Percentiles rank a stretch among this genome's conserved stretches.
These are phyloP conservation scores for Lipomyces starkeyi DNA, from an alignment of 805 yeast genomes.

Conservation along the genomic window DNA sequence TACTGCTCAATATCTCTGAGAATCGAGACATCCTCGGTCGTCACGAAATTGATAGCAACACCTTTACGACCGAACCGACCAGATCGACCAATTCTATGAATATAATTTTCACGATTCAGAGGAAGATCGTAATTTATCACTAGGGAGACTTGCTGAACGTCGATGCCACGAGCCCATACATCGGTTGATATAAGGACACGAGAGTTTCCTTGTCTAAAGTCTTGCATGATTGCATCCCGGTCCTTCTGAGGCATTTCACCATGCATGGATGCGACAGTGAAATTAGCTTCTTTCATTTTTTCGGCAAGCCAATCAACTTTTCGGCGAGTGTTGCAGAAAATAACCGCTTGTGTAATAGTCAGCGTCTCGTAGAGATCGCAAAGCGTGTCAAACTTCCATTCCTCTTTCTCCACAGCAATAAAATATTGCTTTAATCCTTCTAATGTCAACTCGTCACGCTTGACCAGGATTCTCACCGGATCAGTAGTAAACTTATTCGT, in stretches of 20 bases:
- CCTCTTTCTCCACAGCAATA: conserved; percentile 90
- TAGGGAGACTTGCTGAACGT: conserved; percentile 94
- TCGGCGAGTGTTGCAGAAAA: conserved; percentile 93
- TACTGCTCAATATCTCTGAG: conserved; percentile 87
- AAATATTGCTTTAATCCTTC: conserved; percentile 95
- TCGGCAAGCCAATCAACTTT: conserved; percentile 90
- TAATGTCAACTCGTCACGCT: conserved; percentile 91
- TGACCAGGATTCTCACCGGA: conserved; percentile 92
- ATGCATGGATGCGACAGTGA: conserved; percentile 93
- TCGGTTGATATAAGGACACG: conserved; percentile 93
- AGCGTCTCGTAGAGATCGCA: conserved; percentile 94
- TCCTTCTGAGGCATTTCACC: conserved; percentile 95
- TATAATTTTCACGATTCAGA: conserved; percentile 86
- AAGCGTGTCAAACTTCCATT: conserved; percentile 91
- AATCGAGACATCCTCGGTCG: conserved; percentile 73
- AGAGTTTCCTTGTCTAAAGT: conserved; percentile 92
- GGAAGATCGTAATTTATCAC: conserved; percentile 96
- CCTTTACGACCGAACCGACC: conserved; percentile 99
- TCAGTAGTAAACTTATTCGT: conserved; percentile 93
- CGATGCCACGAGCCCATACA: conserved; percentile 97
- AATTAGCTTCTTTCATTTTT: conserved; percentile 74
- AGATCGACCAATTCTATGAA: conserved; percentile 97
- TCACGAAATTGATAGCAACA: conserved; percentile 92
- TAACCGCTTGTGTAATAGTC: conserved; percentile 96
- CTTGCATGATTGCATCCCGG: conserved; percentile 93